A percentile compares a stretch with the other conserved stretches of the same genome.
phyloP scores from a whole-genome alignment of 352 stramenopile species.

The Peronospora tabacina region DNA sequence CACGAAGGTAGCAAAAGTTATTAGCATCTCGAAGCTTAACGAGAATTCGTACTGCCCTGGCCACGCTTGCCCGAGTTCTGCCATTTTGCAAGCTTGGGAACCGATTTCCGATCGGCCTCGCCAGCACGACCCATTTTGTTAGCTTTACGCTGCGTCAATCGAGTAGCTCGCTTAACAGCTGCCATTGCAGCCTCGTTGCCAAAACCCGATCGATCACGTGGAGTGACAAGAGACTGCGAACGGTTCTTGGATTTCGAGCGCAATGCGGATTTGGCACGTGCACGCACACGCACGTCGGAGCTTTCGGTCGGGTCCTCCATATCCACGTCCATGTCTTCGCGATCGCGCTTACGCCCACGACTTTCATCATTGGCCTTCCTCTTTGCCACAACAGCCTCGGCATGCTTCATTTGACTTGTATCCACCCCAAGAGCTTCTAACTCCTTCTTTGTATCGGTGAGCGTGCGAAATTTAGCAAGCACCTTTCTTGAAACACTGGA shows the following conservation, averaged over 20 bases:
- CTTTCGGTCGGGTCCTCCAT: conserved; percentile 85
- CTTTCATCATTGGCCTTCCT: conserved; percentile 52
- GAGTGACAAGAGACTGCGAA: conserved; percentile 67
- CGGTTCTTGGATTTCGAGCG: conserved; percentile 80
- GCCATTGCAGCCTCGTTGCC: conserved; percentile 37
- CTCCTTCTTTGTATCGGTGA: conserved; percentile 86
- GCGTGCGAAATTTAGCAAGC: conserved; percentile 60
- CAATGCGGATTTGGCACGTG: conserved; percentile 59
- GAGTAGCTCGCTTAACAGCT: conserved; percentile 38
- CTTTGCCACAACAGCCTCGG: conserved; percentile 64
- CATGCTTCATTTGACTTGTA: conserved; percentile 87
- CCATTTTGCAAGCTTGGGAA: conserved; percentile 84
- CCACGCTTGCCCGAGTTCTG: conserved; percentile 86
- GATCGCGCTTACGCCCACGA: conserved; percentile 79
- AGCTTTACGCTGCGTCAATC: conserved; percentile 59
- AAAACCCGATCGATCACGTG: conserved; percentile 68
- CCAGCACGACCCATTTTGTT: conserved; percentile 78
- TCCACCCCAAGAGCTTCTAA: conserved; percentile 89
- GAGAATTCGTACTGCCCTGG: conserved; percentile 62
- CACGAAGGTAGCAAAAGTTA: conserved; percentile 13
- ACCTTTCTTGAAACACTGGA: conserved; percentile 85
- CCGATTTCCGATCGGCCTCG: conserved; percentile 72
- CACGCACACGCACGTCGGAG: conserved; percentile 56
- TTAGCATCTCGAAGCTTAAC: conserved; percentile 40
- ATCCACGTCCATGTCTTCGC: conserved; percentile 78